A percentile compares a stretch with the other conserved stretches of the same genome.
phyloP scores from a whole-genome alignment of 106 monocot genomes.

The Chionographis japonica region DNA sequence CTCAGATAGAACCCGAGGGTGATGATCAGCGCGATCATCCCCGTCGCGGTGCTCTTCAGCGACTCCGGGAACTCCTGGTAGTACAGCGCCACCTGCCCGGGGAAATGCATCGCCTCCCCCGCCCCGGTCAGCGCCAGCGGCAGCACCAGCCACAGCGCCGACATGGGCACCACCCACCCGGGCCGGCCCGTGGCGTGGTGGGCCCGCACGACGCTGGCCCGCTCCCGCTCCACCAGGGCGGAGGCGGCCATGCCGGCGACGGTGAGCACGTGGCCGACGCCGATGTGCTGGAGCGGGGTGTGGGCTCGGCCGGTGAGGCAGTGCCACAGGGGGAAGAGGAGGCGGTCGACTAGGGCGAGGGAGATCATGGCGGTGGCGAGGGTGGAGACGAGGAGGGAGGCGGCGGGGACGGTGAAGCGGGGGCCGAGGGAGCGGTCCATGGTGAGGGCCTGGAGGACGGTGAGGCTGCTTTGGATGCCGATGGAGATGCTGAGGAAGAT shows the following conservation, averaged over 20 bases:
- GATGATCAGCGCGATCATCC: conserved; percentile 32
- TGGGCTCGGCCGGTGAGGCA: conserved; percentile 5
- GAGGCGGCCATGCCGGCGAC: conserved; percentile 33
- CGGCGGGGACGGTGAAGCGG: conserved; percentile 54
- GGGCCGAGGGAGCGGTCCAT: conserved; percentile 58
- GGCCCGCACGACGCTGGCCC: conserved; percentile 5
- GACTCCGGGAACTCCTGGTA: conserved; percentile 60
- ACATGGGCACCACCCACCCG: conserved; percentile 30
- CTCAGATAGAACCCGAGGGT: conserved; percentile 51
- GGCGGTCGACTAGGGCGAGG: conserved; percentile 56
- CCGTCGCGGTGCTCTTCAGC: conserved; percentile 44
- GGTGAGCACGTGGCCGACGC: conserved; percentile 47
- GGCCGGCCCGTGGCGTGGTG: conserved; percentile 13
- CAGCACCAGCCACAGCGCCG: conserved; percentile 48
- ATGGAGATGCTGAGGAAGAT: conserved; percentile 48
- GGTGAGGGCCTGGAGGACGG: conserved; percentile 60
- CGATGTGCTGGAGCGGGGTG: conserved; percentile 53
- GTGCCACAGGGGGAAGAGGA: conserved; percentile 22
- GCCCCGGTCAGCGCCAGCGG: conserved; percentile 32
- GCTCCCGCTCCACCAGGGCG: conserved; percentile 42
- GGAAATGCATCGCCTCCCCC: conserved; percentile 64
- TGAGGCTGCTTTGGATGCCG: conserved; percentile 38
- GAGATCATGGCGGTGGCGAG: conserved; percentile 17
- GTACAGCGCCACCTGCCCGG: conserved; percentile 54
- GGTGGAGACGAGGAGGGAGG: conserved; percentile 36